Evolutionary conservation across 129 eudicot genomes (phyloP), one percentile per base, ranked within the genome.

Genomic region (Pseudognaphalium luteoalbum): DNA sequence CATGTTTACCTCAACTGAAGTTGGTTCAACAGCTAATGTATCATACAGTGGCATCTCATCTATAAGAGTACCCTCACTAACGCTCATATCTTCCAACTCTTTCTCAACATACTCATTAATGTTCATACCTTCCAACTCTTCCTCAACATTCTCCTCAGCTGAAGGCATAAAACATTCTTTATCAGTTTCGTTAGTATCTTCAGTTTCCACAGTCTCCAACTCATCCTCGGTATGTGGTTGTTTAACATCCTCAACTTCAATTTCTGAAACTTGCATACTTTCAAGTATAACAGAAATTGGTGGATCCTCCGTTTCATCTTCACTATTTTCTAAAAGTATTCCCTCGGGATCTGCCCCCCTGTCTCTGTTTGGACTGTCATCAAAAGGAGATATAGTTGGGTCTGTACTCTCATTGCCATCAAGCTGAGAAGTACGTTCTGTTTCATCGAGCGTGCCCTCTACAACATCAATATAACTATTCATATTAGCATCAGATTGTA

Each of bases 321-420:
- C 70, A 73, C 51, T 73, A 16, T 34, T 57, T 25, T 67, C 78
- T 59, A 71, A 61, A 30, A 56, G 44, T 58, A 33, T 60, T 64
- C 78, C 76, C 35, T 47, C 72, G 32, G 57, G 35, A 59, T 71
- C 73, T 28, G 34, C 77, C 66, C 78, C 32, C 68, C 25, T 54
- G 57, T 69, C 81, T 68, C 20, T 7, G 58, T 41, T 52, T 64
- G 61, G 35, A 66, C 76, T 71, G 44, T 52, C 29, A 60, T 83
- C 83, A 42, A 65, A 52, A 21, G 65, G 41, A 44, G 74, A 50
- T 15, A 58, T 51, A 61, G 16, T 61, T 71, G 73, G 39, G 65
- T 47, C 65, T 56, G 61, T 69, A 74, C 72, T 75, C 69, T 78
- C 81, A 30, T 64, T 64, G 30, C 34, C 78, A 57, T 74, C 74